Percentiles rank a stretch among this genome's conserved stretches.
Conservation (phyloP, 2,329 filamentous ascomycete genomes). For the Diaporthe sp. region DNA sequence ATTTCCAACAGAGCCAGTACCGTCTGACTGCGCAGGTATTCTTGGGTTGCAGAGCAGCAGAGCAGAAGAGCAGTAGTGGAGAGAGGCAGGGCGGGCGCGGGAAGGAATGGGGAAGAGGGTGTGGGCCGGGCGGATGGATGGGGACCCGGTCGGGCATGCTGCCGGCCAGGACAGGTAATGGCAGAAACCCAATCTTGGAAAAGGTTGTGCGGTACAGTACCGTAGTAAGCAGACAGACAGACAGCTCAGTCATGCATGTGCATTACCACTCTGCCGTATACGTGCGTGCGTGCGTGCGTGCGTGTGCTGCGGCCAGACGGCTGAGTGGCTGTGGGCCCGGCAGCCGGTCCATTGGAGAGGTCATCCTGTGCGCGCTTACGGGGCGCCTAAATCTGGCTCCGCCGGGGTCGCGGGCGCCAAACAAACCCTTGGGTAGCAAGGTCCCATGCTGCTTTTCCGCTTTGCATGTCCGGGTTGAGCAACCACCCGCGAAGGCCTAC, state of each 20-base stretch:
- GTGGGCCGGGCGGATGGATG: conserved; percentile 23
- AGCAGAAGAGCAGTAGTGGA: too few relatives aligned
- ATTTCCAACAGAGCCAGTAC: neutral
- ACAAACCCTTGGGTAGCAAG: neutral
- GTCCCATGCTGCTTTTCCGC: neutral
- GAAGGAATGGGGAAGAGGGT: neutral
- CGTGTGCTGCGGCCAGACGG: conserved; percentile 3
- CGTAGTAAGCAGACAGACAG: neutral
- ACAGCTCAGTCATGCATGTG: neutral
- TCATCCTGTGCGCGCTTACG: conserved; percentile 30
- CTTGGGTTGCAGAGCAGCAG: neutral
- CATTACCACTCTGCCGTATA: neutral
- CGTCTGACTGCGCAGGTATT: neutral
- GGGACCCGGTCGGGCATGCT: conserved; percentile 13
- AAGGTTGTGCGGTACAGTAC: neutral
- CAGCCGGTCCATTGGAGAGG: neutral
- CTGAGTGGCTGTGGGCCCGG: conserved; percentile 28
- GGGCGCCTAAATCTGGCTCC: conserved; percentile 28
- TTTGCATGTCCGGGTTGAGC: neutral
- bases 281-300: neutral
- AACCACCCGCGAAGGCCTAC: neutral
- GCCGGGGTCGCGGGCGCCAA: conserved; percentile 21
- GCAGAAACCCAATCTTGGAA: conserved; percentile 5
- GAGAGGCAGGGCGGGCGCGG: neutral
- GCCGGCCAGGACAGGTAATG: conserved; percentile 1